Evolutionary conservation across 2,329 filamentous ascomycete genomes (phyloP).

Genomic region (Exserohilum rostratum): DNA sequence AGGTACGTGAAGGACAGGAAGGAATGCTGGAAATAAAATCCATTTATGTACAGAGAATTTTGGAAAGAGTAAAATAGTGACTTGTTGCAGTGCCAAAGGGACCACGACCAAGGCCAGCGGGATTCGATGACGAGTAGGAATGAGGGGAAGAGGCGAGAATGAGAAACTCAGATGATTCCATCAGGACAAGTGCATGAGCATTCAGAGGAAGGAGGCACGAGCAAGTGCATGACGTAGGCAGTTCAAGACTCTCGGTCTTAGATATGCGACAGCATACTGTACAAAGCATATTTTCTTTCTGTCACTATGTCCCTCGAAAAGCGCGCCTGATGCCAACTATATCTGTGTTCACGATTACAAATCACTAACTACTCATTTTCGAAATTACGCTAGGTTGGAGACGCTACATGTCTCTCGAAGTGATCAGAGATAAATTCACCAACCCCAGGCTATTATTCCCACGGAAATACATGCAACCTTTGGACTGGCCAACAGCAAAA

Average conservation of each 20-base stretch:
- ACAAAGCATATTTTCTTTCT: constrained; percentile 34
- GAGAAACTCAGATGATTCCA: not conserved
- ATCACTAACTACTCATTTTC: too few relatives aligned
- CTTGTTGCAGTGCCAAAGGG: constrained; percentile 53
- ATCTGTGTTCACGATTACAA: not conserved
- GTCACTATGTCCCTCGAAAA: not conserved
- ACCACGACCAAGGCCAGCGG: constrained; percentile 52
- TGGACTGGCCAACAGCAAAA: not conserved
- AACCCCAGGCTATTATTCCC: not conserved
- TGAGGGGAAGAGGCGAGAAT: not conserved
- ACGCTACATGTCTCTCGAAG: not conserved
- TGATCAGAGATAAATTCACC: not conserved
- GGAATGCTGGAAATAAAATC: not conserved
- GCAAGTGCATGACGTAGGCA: not conserved
- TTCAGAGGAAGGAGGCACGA: not conserved
- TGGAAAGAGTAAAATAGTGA: constrained; percentile 5
- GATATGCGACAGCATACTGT: constrained; percentile 23
- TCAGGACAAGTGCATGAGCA: not conserved
- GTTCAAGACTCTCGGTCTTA: not conserved
- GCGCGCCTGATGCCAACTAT: not conserved
- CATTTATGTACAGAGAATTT: not conserved
- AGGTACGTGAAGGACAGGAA: constrained; percentile 65
- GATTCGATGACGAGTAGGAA: constrained; percentile 53
- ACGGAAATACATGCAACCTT: not conserved
- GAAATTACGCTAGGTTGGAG: not conserved